These are phyloP conservation scores for Plantago elongata DNA, from an alignment of 257 asterid genomes.

Conservation along the genomic window DNA sequence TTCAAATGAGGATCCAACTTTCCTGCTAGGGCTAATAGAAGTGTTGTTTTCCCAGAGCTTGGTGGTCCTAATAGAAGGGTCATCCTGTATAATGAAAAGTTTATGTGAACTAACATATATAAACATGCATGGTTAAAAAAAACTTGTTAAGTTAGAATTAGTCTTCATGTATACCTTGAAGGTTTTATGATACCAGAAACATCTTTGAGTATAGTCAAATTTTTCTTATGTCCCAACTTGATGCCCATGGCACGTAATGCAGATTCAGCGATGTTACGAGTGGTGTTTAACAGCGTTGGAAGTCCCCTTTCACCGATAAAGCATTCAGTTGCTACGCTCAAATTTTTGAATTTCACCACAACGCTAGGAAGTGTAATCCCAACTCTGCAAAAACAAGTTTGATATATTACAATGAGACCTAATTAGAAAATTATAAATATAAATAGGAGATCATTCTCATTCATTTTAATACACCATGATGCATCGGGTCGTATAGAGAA, in stretches of 20 bases:
- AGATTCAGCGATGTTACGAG: constrained; percentile 44
- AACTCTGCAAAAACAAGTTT: constrained; percentile 39
- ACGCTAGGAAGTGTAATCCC: constrained; percentile 58
- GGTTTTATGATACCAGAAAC: constrained; percentile 59
- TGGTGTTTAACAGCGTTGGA: constrained; percentile 48
- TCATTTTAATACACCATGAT: no score
- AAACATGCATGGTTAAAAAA: neutral
- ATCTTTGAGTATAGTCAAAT: constrained; percentile 49
- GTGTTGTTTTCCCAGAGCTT: no score
- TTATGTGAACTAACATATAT: no score
- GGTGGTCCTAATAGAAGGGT: no score
- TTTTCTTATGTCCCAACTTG: constrained; percentile 35
- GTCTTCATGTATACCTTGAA: constrained; percentile 48
- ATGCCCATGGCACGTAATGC: constrained; percentile 37
- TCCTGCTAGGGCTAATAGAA: no score
- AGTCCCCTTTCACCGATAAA: constrained; percentile 59
- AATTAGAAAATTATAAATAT: no score
- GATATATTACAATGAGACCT: no score
- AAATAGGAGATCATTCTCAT: no score
- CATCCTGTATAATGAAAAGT: no score
- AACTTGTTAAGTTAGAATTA: no score
- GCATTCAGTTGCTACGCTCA: constrained; percentile 51
- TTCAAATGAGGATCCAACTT: no score
- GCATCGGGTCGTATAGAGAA: no score
- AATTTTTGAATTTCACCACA: constrained; percentile 46